phyloP scores from a whole-genome alignment of 768 basidiomycete species.

The Phallus indusiatus region DNA sequence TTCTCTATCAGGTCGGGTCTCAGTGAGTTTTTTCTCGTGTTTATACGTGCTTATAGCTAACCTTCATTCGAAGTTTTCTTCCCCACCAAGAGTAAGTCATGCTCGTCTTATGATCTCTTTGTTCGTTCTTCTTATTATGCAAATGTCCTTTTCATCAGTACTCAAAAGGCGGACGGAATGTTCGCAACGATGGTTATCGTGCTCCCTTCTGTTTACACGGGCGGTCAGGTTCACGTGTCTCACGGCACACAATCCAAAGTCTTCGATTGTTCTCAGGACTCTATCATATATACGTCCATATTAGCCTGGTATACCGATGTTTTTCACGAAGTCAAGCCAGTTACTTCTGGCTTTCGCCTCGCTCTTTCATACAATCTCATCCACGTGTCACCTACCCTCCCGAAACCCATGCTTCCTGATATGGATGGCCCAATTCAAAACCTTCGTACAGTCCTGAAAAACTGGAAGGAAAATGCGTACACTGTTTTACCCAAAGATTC shows the following conservation, averaged over 20 bases:
- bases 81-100: slow-evolving; percentile 37
- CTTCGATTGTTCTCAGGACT: slow-evolving; percentile 27
- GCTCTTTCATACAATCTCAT: slow-evolving; percentile 44
- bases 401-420: no score
- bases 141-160: slow-evolving; percentile 20
- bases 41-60: slow-evolving; percentile 1
- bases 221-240: slow-evolving; percentile 36
- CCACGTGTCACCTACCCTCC: slow-evolving; percentile 22
- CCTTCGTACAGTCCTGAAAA: no score
- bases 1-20: slow-evolving; percentile 39
- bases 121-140: no score
- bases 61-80: slow-evolving; percentile 25
- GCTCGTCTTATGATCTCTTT: background rate
- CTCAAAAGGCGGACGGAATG: slow-evolving; percentile 38
- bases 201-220: slow-evolving; percentile 36
- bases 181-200: slow-evolving; percentile 42
- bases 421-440: no score
- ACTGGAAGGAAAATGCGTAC: no score
- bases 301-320: slow-evolving; percentile 49
- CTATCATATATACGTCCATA: slow-evolving; percentile 26
- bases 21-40: slow-evolving; percentile 29
- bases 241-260: slow-evolving; percentile 26
- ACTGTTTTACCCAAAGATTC: no score
- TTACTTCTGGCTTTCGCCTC: slow-evolving; percentile 40
- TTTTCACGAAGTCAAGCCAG: slow-evolving; percentile 38